Conservation (phyloP, 2,329 filamentous ascomycete species). For the Rhynchosporium graminicola region DNA sequence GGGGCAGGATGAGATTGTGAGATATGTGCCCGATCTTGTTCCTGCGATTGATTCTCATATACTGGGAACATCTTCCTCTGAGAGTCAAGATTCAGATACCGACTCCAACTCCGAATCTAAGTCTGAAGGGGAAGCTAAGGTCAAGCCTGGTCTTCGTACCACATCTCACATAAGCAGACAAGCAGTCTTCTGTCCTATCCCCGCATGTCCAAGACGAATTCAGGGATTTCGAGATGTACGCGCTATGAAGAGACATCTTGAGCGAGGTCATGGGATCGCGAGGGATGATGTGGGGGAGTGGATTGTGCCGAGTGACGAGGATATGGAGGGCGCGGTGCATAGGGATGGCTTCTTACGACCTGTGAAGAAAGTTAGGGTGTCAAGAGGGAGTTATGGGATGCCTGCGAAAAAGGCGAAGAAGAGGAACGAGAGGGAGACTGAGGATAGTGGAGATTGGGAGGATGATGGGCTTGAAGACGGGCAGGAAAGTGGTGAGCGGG, state of each 20-base stretch:
- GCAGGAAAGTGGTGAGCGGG: background rate
- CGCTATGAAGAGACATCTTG: conserved; percentile 48
- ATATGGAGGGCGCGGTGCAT: conserved; percentile 64
- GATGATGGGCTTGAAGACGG: background rate
- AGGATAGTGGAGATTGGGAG: background rate
- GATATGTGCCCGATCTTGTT: conserved; percentile 35
- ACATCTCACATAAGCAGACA: background rate
- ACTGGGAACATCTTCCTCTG: conserved; percentile 5
- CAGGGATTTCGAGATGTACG: conserved; percentile 43
- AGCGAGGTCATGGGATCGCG: conserved; percentile 44
- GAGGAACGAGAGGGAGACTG: background rate
- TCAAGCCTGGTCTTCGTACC: background rate
- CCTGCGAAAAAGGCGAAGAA: background rate
- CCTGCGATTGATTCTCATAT: conserved; percentile 24
- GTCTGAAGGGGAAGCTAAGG: background rate
- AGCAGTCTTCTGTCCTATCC: conserved; percentile 42
- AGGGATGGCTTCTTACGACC: conserved; percentile 66
- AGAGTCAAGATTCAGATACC: background rate
- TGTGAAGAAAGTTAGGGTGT: conserved; percentile 41
- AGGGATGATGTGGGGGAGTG: conserved; percentile 57
- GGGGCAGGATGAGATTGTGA: conserved; percentile 19
- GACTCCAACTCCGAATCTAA: background rate
- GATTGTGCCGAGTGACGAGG: conserved; percentile 40
- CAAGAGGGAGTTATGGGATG: conserved; percentile 13
- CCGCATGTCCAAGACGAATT: conserved; percentile 42